Conservation (phyloP, 1,139 yeast species). For the Spathaspora sp. region DNA sequence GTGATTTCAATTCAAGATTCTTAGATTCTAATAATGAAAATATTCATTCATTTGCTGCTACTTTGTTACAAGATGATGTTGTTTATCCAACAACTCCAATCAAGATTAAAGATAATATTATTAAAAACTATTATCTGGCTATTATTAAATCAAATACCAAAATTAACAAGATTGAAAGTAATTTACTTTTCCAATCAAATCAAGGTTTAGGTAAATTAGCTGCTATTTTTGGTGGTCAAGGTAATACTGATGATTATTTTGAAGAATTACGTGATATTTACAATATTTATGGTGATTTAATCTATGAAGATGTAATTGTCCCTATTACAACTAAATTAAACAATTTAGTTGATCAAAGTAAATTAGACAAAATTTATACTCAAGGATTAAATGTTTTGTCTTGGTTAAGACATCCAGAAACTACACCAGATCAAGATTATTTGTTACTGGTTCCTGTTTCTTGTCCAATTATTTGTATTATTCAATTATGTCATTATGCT, state of each 20-base stretch:
- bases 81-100: constrained; percentile 62
- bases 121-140: constrained; percentile 73
- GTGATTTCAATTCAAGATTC: constrained; percentile 82
- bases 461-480: constrained; percentile 93
- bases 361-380: constrained; percentile 84
- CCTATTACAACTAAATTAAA: constrained; percentile 69
- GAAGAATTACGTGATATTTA: constrained; percentile 91
- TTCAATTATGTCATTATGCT: constrained; percentile 91
- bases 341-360: constrained; percentile 68
- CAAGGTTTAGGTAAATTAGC: constrained; percentile 55
- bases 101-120: constrained; percentile 65
- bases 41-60: constrained; percentile 86
- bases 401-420: constrained; percentile 84
- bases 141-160: constrained; percentile 46
- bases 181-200: constrained; percentile 40
- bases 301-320: constrained; percentile 71
- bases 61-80: constrained; percentile 50
- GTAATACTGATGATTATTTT: constrained; percentile 95
- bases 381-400: constrained; percentile 87
- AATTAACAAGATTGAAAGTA: constrained; percentile 39
- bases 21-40: constrained; percentile 58
- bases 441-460: constrained; percentile 89
- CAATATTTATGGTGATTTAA: constrained; percentile 71
- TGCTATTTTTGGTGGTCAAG: constrained; percentile 98
- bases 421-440: constrained; percentile 89